Conservation (phyloP, 129 eudicot species). For the Daucus carota region DNA sequence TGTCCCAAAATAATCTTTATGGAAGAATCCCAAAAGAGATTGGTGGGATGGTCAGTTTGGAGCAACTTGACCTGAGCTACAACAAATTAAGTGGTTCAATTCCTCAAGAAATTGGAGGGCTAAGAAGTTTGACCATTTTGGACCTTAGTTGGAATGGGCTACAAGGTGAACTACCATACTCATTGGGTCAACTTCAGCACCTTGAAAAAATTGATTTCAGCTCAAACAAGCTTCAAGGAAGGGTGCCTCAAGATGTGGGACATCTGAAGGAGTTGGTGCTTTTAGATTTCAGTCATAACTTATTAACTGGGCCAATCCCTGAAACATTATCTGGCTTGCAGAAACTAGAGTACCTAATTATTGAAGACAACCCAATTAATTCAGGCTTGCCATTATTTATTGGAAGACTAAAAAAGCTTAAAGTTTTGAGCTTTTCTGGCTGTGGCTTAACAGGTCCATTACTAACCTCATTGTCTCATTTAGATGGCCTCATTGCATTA, state of each 20-base stretch:
- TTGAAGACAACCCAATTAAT: conserved; percentile 52
- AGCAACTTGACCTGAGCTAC: conserved; percentile 56
- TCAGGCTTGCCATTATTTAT: conserved; percentile 38
- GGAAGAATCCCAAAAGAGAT: conserved; percentile 46
- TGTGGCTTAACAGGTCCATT: conserved; percentile 57
- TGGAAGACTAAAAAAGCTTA: conserved; percentile 36
- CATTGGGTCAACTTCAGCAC: conserved; percentile 33
- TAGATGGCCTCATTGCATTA: conserved; percentile 44
- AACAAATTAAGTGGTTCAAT: conserved; percentile 46
- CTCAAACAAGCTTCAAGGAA: conserved; percentile 38
- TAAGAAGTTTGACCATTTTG: conserved; percentile 45
- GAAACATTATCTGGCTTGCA: conserved; percentile 39
- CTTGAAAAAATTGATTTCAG: conserved; percentile 57
- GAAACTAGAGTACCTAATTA: conserved; percentile 44
- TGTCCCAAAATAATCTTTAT: conserved; percentile 48
- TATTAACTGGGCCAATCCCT: conserved; percentile 48
- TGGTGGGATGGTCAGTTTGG: conserved; percentile 34
- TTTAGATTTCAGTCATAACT: conserved; percentile 55
- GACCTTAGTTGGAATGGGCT: conserved; percentile 53
- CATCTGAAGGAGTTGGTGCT: conserved; percentile 33
- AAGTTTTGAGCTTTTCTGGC: conserved; percentile 47
- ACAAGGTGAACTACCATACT: conserved; percentile 34
- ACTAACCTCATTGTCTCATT: conserved; percentile 27
- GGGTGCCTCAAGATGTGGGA: conserved; percentile 43
- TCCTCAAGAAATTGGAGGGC: conserved; percentile 39